Evolutionary conservation across 345 rosid genomes (phyloP).

Genomic region (Citrus sp.): DNA sequence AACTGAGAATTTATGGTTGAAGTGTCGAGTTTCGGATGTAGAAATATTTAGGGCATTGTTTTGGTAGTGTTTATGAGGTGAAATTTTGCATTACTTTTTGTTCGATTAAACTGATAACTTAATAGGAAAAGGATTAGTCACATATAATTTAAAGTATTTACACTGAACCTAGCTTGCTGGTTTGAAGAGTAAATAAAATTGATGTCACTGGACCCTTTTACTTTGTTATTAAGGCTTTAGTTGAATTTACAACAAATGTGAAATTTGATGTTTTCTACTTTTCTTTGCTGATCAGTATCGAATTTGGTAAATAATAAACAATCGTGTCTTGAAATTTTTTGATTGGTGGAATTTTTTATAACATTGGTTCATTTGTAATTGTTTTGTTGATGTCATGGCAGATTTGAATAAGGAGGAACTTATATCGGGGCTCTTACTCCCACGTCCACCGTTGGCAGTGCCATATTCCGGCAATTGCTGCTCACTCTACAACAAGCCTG

Average conservation of each 20-base stretch:
- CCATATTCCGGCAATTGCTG: constrained; percentile 30
- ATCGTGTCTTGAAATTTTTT: not conserved
- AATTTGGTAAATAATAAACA: not conserved
- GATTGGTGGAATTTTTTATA: not conserved
- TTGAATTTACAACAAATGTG: not conserved
- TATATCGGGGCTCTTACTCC: constrained; percentile 56
- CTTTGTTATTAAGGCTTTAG: not conserved
- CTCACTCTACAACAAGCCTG: constrained; percentile 33
- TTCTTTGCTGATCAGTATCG: not conserved
- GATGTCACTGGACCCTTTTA: not conserved
- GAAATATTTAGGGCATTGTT: not conserved
- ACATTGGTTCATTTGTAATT: not conserved
- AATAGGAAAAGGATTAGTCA: not conserved
- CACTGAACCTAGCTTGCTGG: not conserved
- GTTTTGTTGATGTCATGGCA: constrained; percentile 23
- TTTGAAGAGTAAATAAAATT: not conserved
- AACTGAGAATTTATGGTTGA: not conserved
- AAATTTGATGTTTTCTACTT: not conserved
- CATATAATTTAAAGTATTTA: not conserved
- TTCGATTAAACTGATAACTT: not conserved
- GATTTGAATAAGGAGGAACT: constrained; percentile 76
- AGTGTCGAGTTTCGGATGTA: not conserved
- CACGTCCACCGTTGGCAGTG: constrained; percentile 36
- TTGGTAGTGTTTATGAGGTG: not conserved
- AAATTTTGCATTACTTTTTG: not conserved